A percentile compares a stretch with the other conserved stretches of the same genome.
Evolutionary conservation across 2,329 filamentous ascomycete species (phyloP).

Genomic region (Sporothrix luriei): DNA sequence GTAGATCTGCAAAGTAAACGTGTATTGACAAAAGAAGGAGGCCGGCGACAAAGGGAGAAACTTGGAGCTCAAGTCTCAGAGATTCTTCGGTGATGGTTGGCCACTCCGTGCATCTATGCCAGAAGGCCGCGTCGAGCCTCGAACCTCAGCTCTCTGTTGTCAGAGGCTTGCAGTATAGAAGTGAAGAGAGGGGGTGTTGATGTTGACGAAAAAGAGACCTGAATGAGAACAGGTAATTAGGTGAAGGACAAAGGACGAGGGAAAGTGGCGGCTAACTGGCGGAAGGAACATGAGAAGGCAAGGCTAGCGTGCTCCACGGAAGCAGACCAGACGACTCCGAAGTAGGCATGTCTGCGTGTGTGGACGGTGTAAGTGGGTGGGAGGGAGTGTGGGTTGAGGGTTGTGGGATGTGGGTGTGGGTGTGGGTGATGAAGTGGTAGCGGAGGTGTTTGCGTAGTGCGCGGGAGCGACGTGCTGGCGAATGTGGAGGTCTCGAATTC

Average conservation of each 20-base stretch:
- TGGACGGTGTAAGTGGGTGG: slow-evolving; percentile 22
- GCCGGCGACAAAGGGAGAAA: not conserved
- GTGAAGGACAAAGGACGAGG: slow-evolving; percentile 27
- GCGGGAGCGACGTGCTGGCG: slow-evolving; percentile 24
- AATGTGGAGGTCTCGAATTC: slow-evolving; percentile 19
- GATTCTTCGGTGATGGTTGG: not conserved
- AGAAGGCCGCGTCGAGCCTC: not conserved
- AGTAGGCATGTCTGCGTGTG: slow-evolving; percentile 13
- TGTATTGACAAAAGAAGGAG: slow-evolving; percentile 2
- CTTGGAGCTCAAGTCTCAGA: not conserved
- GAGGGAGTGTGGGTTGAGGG: slow-evolving; percentile 17
- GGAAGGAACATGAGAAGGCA: slow-evolving; percentile 22
- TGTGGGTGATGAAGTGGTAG: slow-evolving; percentile 2
- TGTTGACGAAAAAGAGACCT: not conserved
- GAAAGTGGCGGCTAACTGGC: slow-evolving; percentile 28
- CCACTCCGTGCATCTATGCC: not conserved
- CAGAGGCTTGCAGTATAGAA: slow-evolving; percentile 5
- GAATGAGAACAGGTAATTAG: slow-evolving; percentile 23
- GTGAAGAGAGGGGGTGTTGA: slow-evolving; percentile 15
- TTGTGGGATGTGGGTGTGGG: slow-evolving; percentile 1
- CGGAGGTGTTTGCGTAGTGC: slow-evolving; percentile 9
- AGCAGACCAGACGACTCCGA: slow-evolving; percentile 27
- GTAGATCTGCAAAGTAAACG: not conserved
- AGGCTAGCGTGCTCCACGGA: slow-evolving; percentile 29
- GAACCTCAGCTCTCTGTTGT: slow-evolving; percentile 6